Base-by-base conservation (phyloP, 139 green algal genomes). In the Chlamydomonas incerta region DNA sequence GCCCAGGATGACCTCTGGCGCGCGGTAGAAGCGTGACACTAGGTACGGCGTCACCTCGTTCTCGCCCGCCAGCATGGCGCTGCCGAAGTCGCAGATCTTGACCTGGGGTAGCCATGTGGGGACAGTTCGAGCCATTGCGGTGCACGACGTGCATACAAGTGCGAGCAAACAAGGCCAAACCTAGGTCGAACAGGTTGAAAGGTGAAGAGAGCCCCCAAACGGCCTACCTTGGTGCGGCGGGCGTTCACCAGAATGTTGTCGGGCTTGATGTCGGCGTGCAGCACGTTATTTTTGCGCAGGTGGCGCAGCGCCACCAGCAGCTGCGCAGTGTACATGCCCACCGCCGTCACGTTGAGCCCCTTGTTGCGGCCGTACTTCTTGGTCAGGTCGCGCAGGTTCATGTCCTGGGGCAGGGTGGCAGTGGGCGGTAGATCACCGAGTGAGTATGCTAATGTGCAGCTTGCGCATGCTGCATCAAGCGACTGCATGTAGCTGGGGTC, bases 201-300 rank as follows among this genome's bases (percentile, higher is more conserved):
- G n/a, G n/a, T n/a, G n/a, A n/a, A n/a, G n/a, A n/a, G n/a, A n/a
- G n/a, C n/a, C n/a, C n/a, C n/a, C n/a, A n/a, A n/a, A n/a, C 41
- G 41, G n/a, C 87, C 15, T 33, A 92, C 88, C 85, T 93, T 93
- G 68, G 93, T 98, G 46, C 94, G 90, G 23, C 87, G 85, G 17
- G 94, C 90, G 88, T 98, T 98, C 60, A 99, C 94, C 31, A 99
- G 95, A 70, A 99, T 98, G 94, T 99, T 99, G 93, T 99, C 98
- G 9, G 98, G 98, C 95, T 99, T 99, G 93, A 99, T 98, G 90
- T 99, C 98, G 15, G 98, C 97, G 84, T 99, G 98, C 60, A 99
- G 92, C 72, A 91, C 81, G 6, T 71, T 1, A 76, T 90, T 86
- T 86, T 92, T 92, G 63, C 93, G 90, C 68, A 98, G 89, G 91